Conservation (phyloP, 768 basidiomycete species). For the Russula ochroleuca region DNA sequence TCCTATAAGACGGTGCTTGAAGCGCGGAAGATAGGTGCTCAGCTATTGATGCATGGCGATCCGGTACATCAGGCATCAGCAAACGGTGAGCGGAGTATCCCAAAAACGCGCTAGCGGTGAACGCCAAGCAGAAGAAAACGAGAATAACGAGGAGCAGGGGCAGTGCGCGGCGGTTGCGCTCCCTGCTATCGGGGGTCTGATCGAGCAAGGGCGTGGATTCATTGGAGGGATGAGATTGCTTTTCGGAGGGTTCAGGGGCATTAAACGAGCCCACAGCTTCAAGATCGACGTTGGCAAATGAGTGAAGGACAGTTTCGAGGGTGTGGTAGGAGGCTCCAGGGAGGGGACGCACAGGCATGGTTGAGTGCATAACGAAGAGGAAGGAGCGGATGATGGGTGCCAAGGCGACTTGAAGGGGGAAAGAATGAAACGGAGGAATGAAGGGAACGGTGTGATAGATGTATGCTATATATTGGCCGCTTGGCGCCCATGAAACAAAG, state of each 20-base stretch:
- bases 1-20: background rate
- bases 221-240: background rate
- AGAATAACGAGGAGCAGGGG: slow-evolving; percentile 4
- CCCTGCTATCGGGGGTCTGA: too few relatives aligned
- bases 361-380: background rate
- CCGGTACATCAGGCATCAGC: background rate
- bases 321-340: slow-evolving; percentile 20
- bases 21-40: background rate
- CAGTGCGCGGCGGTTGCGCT: background rate
- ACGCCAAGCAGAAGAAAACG: background rate
- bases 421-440: background rate
- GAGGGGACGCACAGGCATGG: slow-evolving; percentile 10
- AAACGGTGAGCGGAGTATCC: background rate
- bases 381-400: background rate
- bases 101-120: slow-evolving; percentile 11
- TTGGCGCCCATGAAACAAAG: background rate
- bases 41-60: background rate
- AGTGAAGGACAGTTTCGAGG: background rate
- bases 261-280: background rate
- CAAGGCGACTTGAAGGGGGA: background rate
- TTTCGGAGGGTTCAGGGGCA: background rate
- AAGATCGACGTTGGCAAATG: slow-evolving; percentile 4
- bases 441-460: background rate
- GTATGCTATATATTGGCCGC: background rate
- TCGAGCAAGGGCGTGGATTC: background rate